A percentile compares a stretch with the other conserved stretches of the same genome.
These are phyloP conservation scores for Verruconis gallopava DNA, from an alignment of 2,329 filamentous ascomycete genomes.

Conservation along the genomic window DNA sequence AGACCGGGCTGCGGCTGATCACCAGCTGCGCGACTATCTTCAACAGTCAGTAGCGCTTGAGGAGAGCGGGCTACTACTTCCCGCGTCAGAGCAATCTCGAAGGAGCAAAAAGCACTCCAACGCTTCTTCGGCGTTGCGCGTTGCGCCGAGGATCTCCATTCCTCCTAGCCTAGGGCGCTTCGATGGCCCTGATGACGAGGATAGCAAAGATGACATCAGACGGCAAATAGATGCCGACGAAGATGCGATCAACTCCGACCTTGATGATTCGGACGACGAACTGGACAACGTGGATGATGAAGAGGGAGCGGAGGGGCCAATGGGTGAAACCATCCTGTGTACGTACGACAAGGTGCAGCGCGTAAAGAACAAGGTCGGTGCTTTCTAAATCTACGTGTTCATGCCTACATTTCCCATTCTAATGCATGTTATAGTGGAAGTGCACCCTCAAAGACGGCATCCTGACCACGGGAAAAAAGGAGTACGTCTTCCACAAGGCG, in stretches of 20 bases:
- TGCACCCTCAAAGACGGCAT: slow-evolving; percentile 96
- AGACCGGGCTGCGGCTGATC: slow-evolving; percentile 47
- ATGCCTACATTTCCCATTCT: slow-evolving; percentile 19
- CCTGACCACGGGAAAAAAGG: slow-evolving; percentile 81
- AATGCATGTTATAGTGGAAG: slow-evolving; percentile 48
- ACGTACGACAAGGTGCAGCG: slow-evolving; percentile 99
- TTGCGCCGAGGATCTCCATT: background rate
- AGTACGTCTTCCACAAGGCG: slow-evolving; percentile 93
- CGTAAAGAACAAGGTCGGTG: slow-evolving; percentile 70
- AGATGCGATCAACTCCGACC: slow-evolving; percentile 95
- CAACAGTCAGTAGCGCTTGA: slow-evolving; percentile 48
- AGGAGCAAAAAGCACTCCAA: slow-evolving; percentile 19
- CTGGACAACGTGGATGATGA: slow-evolving; percentile 51
- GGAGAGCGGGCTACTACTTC: slow-evolving; percentile 67
- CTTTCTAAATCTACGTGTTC: no score
- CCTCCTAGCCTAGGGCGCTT: slow-evolving; percentile 20
- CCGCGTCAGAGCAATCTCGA: slow-evolving; percentile 45
- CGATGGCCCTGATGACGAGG: slow-evolving; percentile 49
- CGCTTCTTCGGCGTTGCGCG: background rate
- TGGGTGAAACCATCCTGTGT: slow-evolving; percentile 89
- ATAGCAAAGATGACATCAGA: slow-evolving; percentile 37
- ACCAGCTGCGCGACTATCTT: slow-evolving; percentile 55
- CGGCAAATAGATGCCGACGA: slow-evolving; percentile 50
- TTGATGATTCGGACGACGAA: slow-evolving; percentile 88
- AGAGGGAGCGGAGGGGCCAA: slow-evolving; percentile 73